Evolutionary conservation across 345 rosid genomes (phyloP), one percentile per base, ranked within the genome.

Genomic region (Heritiera fomes): DNA sequence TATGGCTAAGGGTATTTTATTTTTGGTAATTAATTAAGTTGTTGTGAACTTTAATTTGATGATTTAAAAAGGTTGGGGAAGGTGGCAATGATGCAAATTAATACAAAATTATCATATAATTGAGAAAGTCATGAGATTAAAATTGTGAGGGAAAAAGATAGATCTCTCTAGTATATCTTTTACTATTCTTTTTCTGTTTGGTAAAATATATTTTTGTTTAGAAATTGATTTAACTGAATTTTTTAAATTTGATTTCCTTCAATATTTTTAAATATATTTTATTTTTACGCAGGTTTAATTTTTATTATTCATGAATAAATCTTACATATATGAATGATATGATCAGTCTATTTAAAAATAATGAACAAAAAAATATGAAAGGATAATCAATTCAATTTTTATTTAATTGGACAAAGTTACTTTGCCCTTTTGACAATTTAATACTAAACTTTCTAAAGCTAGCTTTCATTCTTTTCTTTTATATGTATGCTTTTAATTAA

Each of bases 1-100:
- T 67, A 45, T 46, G 73, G 56, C 10, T 20, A 46, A 68, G 18
- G 38, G 55, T 23, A 5, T 10, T 45, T 67, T 43, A n/a, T 41
- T 11, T 68, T 68, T 45, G 53, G 53, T n/a, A n/a, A n/a, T 18
- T n/a, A 69, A 69, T 69, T 15, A 69, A 69, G 43, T 63, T 63
- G 68, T 34, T 63, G 68, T 63, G 43, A 15, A 34, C 20, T 20
- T 53, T 34, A 63, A 15, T 59, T 53, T 34, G 34, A 15, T 68
- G 30, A 46, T 11, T 68, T 46, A 8, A 20, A 45, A 68, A 20
- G 20, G 60, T 23, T 6, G 8, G 60, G 60, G 60, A 7, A 56
- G 11, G 28, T 56, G 61, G 61, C 61, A 56, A 18, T 69, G 40
- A 69, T 69, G 55, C 56, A 12, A 68, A 68, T 46, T 9, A 10